Percentiles rank a stretch among this genome's conserved stretches.
Conservation (phyloP, 805 yeast species). For the Candida vartiovaarae region DNA sequence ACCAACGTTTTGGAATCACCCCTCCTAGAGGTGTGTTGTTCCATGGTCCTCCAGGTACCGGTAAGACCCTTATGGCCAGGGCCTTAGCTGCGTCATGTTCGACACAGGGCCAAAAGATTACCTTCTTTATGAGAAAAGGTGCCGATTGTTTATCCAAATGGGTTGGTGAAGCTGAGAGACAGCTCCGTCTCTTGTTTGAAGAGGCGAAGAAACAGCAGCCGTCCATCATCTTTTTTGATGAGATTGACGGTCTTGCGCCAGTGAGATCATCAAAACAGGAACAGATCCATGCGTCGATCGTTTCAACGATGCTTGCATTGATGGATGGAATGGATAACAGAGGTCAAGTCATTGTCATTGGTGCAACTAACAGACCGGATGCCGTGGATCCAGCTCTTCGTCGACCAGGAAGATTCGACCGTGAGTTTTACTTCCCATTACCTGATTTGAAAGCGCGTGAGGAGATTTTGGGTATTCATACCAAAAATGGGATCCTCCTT, state of each 20-base stretch:
- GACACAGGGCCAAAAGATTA: conserved; percentile 74
- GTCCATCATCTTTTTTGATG: conserved; percentile 92
- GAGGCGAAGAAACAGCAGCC: conserved; percentile 97
- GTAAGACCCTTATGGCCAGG: conserved; percentile 96
- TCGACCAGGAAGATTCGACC: conserved; percentile 94
- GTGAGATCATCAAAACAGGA: conserved; percentile 96
- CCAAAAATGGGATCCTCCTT: conserved; percentile 83
- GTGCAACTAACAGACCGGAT: conserved; percentile 97
- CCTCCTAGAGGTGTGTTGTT: conserved; percentile 97
- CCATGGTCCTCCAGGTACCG: conserved; percentile 99
- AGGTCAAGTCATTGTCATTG: conserved; percentile 96
- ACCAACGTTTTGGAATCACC: conserved; percentile 80
- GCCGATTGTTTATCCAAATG: conserved; percentile 96
- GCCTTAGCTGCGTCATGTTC: conserved; percentile 96
- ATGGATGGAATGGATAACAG: conserved; percentile 99
- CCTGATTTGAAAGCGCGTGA: conserved; percentile 78
- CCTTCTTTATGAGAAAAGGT: conserved; percentile 97
- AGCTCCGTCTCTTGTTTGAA: conserved; percentile 81
- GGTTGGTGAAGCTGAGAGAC: conserved; percentile 99
- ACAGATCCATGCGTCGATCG: conserved; percentile 96
- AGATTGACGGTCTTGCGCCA: conserved; percentile 97
- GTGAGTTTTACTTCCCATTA: conserved; percentile 93
- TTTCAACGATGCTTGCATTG: conserved; percentile 85
- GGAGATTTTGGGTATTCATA: conserved; percentile 77
- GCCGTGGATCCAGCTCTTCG: conserved; percentile 97